Conservation (phyloP, 2,329 filamentous ascomycete species). For the Corynespora cassiicola region DNA sequence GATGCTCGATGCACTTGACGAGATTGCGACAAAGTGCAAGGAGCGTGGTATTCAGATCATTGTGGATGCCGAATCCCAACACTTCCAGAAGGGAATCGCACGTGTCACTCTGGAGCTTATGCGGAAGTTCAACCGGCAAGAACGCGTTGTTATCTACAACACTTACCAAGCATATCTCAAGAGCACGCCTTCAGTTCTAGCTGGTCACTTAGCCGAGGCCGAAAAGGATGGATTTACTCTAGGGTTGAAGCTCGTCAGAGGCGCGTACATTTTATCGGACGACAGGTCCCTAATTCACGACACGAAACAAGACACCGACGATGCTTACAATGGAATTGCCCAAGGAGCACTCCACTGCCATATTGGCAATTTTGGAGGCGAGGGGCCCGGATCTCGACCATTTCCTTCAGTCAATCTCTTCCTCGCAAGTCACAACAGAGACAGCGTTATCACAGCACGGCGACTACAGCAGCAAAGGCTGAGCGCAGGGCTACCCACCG, state of each 20-base stretch:
- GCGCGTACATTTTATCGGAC: conserved; percentile 63
- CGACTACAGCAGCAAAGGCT: conserved; percentile 51
- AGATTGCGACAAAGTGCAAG: conserved; percentile 49
- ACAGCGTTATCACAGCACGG: conserved; percentile 66
- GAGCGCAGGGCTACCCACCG: conserved; percentile 49
- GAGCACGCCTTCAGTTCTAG: conserved; percentile 50
- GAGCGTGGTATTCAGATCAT: conserved; percentile 52
- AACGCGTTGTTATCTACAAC: conserved; percentile 69
- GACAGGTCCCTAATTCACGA: conserved; percentile 59
- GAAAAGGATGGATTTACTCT: conserved; percentile 58
- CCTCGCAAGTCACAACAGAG: conserved; percentile 82
- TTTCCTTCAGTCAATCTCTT: conserved; percentile 64
- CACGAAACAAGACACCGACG: conserved; percentile 62
- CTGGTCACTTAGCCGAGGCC: conserved; percentile 55
- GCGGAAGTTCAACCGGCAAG: conserved; percentile 60
- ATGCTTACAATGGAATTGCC: conserved; percentile 73
- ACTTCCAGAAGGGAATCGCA: conserved; percentile 49
- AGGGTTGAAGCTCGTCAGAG: conserved; percentile 64
- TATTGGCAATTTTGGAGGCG: conserved; percentile 26
- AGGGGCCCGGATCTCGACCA: conserved; percentile 14
- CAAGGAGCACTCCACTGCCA: conserved; percentile 52
- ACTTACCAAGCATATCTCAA: conserved; percentile 67
- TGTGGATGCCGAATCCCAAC: conserved; percentile 56
- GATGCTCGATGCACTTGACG: conserved; percentile 51
- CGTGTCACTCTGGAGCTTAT: conserved; percentile 63